Evolutionary conservation across 2,329 filamentous ascomycete genomes (phyloP).

Genomic region (Elsinoe perseae): DNA sequence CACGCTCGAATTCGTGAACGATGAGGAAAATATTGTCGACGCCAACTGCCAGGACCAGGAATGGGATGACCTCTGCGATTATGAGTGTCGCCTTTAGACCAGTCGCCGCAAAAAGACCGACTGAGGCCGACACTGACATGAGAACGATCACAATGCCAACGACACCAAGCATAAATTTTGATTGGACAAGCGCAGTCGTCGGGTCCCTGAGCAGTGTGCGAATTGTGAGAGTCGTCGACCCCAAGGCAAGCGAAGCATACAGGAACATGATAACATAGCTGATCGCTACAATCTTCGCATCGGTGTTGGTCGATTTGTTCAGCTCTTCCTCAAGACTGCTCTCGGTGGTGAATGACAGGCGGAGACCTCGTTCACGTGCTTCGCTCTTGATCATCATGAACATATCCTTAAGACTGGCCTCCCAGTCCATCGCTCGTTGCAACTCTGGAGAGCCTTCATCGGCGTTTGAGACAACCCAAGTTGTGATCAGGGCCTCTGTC

Average conservation of each 20-base stretch:
- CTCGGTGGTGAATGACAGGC: constrained; percentile 91
- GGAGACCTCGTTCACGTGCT: constrained; percentile 66
- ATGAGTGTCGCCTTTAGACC: constrained; percentile 94
- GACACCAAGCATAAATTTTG: constrained; percentile 92
- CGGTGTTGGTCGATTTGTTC: constrained; percentile 96
- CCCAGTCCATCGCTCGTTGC: constrained; percentile 78
- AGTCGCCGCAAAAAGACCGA: constrained; percentile 85
- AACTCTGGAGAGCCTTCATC: constrained; percentile 64
- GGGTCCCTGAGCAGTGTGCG: constrained; percentile 74
- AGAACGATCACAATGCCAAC: constrained; percentile 90
- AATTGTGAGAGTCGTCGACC: constrained; percentile 74
- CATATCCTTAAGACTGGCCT: constrained; percentile 65
- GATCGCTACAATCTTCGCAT: constrained; percentile 91
- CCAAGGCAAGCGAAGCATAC: constrained; percentile 86
- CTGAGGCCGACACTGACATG: constrained; percentile 93
- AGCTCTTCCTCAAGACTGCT: constrained; percentile 91
- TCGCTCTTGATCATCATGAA: constrained; percentile 74
- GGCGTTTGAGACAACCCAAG: constrained; percentile 90
- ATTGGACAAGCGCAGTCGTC: constrained; percentile 78
- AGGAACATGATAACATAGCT: constrained; percentile 99
- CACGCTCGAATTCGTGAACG: constrained; percentile 93
- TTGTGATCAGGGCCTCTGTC: constrained; percentile 73
- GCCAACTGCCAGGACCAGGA: constrained; percentile 89
- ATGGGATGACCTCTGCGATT: constrained; percentile 96
- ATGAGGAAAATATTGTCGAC: constrained; percentile 99